phyloP scores from a whole-genome alignment of 495 filamentous ascomycete species.

The Viridothelium virens region DNA sequence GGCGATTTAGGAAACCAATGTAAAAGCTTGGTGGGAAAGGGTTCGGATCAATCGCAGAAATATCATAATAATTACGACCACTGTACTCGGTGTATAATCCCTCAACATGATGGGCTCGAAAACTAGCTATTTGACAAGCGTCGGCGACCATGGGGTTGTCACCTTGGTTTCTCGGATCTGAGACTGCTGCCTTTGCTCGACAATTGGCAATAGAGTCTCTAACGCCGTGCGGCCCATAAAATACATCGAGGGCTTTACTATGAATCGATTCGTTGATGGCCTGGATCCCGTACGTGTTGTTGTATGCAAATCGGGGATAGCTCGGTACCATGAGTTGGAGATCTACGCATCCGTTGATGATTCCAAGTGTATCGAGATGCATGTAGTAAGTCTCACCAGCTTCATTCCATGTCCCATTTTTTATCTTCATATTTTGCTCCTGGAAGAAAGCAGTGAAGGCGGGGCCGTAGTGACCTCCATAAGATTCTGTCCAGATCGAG shows the following conservation, averaged over 20 bases:
- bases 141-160: constrained; percentile 41
- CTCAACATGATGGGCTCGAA: constrained; percentile 29
- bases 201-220: constrained; percentile 45
- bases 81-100: constrained; percentile 38
- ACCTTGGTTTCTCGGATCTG: constrained; percentile 43
- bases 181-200: constrained; percentile 34
- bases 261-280: constrained; percentile 33
- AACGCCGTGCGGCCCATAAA: constrained; percentile 45
- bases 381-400: constrained; percentile 23
- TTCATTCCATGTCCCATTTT: constrained; percentile 26
- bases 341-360: constrained; percentile 30
- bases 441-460: constrained; percentile 29
- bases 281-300: constrained; percentile 41
- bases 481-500: constrained; percentile 47
- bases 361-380: constrained; percentile 24
- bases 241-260: constrained; percentile 33
- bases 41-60: constrained; percentile 40
- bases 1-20: constrained; percentile 31
- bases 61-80: constrained; percentile 30
- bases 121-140: constrained; percentile 39
- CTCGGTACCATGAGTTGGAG: constrained; percentile 33
- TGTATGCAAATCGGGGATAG: constrained; percentile 38
- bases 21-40: constrained; percentile 57
- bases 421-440: constrained; percentile 28
- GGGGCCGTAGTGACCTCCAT: constrained; percentile 57